These are phyloP conservation scores for Cladosporium sp. DNA, from an alignment of 2,329 filamentous ascomycete species.

Conservation along the genomic window DNA sequence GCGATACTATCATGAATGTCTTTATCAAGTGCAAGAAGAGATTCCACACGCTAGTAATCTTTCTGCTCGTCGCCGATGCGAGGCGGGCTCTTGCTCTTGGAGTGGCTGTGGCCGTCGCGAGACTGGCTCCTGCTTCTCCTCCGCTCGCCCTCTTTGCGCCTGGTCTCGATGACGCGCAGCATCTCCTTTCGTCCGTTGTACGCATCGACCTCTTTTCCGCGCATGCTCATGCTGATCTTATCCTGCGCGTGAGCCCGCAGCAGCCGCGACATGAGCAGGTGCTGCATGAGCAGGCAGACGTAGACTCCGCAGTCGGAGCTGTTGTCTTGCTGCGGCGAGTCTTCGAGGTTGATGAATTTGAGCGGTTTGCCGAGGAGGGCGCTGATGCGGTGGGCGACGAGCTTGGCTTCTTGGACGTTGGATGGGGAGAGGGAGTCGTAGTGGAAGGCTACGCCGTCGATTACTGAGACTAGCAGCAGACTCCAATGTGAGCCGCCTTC, in stretches of 20 bases:
- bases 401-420: conserved; percentile 73
- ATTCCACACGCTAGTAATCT: neutral
- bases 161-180: conserved; percentile 80
- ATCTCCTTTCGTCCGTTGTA: conserved; percentile 83
- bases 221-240: conserved; percentile 94
- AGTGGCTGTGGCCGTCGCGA: conserved; percentile 20
- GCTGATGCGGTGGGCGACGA: conserved; percentile 68
- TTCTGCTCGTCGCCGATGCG: conserved; percentile 33
- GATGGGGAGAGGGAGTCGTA: conserved; percentile 82
- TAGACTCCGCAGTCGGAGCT: conserved; percentile 93
- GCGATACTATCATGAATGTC: neutral
- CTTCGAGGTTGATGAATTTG: conserved; percentile 76
- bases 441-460: conserved; percentile 92
- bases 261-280: conserved; percentile 82
- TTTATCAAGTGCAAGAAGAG: neutral
- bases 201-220: conserved; percentile 79
- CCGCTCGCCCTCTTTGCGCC: conserved; percentile 84
- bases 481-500: conserved; percentile 96
- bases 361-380: conserved; percentile 66
- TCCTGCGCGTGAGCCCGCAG: conserved; percentile 75
- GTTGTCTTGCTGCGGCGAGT: conserved; percentile 89
- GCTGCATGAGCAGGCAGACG: conserved; percentile 92
- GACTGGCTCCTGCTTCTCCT: conserved; percentile 50
- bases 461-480: conserved; percentile 80
- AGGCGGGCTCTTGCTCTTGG: conserved; percentile 30